phyloP scores from a whole-genome alignment of 2,329 filamentous ascomycete species.

The Trichoderma pleuroti region DNA sequence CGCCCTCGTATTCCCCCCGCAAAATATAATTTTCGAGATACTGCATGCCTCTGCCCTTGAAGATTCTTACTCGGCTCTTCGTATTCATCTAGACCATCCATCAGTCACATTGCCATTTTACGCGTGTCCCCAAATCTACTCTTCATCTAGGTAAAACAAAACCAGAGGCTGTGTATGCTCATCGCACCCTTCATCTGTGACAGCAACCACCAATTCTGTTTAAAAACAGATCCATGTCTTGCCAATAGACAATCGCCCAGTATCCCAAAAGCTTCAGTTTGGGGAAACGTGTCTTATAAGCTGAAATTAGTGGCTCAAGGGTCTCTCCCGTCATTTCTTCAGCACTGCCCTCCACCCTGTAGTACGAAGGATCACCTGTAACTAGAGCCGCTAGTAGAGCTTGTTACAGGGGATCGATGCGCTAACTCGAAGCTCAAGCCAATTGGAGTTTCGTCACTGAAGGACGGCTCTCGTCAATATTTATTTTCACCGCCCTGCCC shows the following conservation, averaged over 20 bases:
- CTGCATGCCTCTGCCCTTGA: not conserved
- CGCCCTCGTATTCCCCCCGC: not conserved
- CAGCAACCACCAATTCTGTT: not conserved
- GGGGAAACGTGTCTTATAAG: not conserved
- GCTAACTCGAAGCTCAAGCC: not conserved
- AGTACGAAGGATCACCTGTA: not conserved
- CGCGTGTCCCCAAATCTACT: not conserved
- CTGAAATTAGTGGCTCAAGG: slow-evolving; percentile 14
- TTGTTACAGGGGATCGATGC: not conserved
- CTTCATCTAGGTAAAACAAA: not conserved
- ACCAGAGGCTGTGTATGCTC: slow-evolving; percentile 6
- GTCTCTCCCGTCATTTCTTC: not conserved
- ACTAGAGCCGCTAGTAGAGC: not conserved
- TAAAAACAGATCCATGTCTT: not conserved
- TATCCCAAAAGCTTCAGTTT: not conserved
- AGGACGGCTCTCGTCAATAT: not conserved
- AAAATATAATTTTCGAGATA: not conserved
- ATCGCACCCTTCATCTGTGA: not conserved
- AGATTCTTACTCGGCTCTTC: not conserved
- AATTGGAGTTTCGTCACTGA: slow-evolving; percentile 7
- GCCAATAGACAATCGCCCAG: slow-evolving; percentile 2
- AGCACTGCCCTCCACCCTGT: not conserved
- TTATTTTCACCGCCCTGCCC: not conserved
- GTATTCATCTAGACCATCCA: not conserved
- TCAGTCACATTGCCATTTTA: not conserved